These are phyloP conservation scores for Millerozyma acaciae DNA, from an alignment of 805 yeast species.

Conservation along the genomic window DNA sequence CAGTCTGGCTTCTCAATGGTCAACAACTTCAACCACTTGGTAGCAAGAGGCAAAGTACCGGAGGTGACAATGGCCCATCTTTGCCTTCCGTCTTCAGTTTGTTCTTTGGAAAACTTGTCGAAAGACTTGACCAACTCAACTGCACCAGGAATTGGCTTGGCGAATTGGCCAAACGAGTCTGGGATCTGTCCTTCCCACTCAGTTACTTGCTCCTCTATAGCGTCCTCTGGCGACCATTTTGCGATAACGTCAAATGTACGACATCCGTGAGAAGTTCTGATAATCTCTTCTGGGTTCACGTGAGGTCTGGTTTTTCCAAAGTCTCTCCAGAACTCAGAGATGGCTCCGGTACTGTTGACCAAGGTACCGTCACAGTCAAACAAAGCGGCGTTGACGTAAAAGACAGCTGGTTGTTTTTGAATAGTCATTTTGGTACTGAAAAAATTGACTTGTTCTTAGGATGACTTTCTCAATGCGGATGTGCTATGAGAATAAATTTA, in stretches of 20 bases:
- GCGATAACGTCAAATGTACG: slow-evolving; percentile 77
- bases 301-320: slow-evolving; percentile 64
- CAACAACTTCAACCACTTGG: slow-evolving; percentile 71
- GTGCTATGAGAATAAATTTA: too few relatives aligned
- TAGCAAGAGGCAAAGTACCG: slow-evolving; percentile 74
- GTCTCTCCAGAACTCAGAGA: slow-evolving; percentile 78
- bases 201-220: slow-evolving; percentile 59
- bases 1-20: slow-evolving; percentile 59
- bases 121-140: slow-evolving; percentile 55
- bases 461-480: too few relatives aligned
- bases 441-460: too few relatives aligned
- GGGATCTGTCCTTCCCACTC: slow-evolving; percentile 68
- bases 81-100: slow-evolving; percentile 39
- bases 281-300: slow-evolving; percentile 66
- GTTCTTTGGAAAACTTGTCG: slow-evolving; percentile 44
- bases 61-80: slow-evolving; percentile 89
- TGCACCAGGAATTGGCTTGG: slow-evolving; percentile 75
- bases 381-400: slow-evolving; percentile 46
- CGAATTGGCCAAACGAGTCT: slow-evolving; percentile 65
- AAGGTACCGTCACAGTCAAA: slow-evolving; percentile 89
- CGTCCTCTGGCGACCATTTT: slow-evolving; percentile 72
- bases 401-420: slow-evolving; percentile 40
- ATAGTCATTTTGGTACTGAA: slow-evolving; percentile 30
- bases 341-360: slow-evolving; percentile 78
- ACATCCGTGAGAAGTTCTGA: slow-evolving; percentile 76